phyloP scores from a whole-genome alignment of 2,329 filamentous ascomycete species.

The Curvularia sp. region DNA sequence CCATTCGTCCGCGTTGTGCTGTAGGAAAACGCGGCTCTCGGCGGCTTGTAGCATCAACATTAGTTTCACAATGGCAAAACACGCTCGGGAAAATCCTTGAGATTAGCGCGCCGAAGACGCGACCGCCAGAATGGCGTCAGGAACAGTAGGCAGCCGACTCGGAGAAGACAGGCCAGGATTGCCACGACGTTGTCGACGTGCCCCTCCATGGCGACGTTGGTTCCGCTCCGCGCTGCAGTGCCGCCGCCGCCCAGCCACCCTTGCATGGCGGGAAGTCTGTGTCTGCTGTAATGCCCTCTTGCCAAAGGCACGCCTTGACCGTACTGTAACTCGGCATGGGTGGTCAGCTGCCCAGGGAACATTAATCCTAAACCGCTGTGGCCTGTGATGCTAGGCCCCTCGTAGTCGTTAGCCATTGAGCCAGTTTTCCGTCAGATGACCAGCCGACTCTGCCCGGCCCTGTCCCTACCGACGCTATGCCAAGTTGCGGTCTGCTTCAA shows the following conservation, averaged over 20 bases:
- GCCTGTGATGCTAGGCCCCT: constrained; percentile 17
- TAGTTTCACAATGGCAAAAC: constrained; percentile 20
- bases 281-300: constrained; percentile 16
- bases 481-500: constrained; percentile 32
- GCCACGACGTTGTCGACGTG: neutral
- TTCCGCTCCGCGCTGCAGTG: constrained; percentile 18
- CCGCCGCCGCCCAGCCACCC: constrained; percentile 14
- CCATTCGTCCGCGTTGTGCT: constrained; percentile 25
- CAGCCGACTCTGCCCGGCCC: constrained; percentile 31
- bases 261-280: constrained; percentile 23
- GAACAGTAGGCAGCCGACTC: constrained; percentile 24
- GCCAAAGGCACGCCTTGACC: constrained; percentile 14
- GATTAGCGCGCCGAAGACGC: constrained; percentile 31
- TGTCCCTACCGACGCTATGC: constrained; percentile 26
- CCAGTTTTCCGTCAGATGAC: constrained; percentile 22
- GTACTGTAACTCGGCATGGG: constrained; percentile 9
- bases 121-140: constrained; percentile 36
- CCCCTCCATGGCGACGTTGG: constrained; percentile 12
- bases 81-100: constrained; percentile 6
- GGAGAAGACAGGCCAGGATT: constrained; percentile 3
- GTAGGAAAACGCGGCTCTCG: constrained; percentile 23
- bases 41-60: constrained; percentile 13
- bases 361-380: constrained; percentile 27
- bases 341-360: constrained; percentile 29
- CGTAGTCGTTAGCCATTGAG: constrained; percentile 12